A percentile compares a stretch with the other conserved stretches of the same genome.
Evolutionary conservation across 805 yeast genomes (phyloP).

Genomic region (Tetrapisispora nanseiensis): DNA sequence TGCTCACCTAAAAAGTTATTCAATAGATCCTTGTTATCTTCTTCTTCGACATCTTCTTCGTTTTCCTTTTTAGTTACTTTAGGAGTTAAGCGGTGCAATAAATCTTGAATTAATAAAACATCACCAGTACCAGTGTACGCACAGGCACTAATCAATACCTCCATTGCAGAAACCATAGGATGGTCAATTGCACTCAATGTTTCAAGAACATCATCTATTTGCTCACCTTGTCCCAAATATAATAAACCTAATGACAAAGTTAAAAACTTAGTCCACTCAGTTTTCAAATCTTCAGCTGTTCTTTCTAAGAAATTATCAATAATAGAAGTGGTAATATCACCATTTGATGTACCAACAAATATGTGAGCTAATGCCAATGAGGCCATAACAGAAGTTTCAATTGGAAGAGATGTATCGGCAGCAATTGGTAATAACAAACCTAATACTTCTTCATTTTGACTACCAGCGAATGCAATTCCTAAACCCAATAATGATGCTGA

Average conservation of each 20-base stretch:
- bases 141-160: slow-evolving; percentile 81
- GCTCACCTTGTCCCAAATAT: slow-evolving; percentile 89
- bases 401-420: slow-evolving; percentile 59
- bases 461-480: slow-evolving; percentile 92
- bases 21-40: slow-evolving; percentile 16
- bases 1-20: slow-evolving; percentile 28
- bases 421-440: slow-evolving; percentile 73
- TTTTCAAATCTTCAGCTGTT: slow-evolving; percentile 61
- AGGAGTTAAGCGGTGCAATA: slow-evolving; percentile 77
- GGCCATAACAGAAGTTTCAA: slow-evolving; percentile 77
- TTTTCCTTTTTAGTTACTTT: slow-evolving; percentile 46
- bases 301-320: slow-evolving; percentile 85
- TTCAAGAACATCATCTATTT: slow-evolving; percentile 87
- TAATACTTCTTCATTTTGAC: slow-evolving; percentile 75
- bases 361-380: slow-evolving; percentile 89
- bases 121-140: slow-evolving; percentile 98
- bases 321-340: slow-evolving; percentile 87
- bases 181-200: slow-evolving; percentile 92
- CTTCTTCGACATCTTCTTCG: slow-evolving; percentile 42
- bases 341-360: slow-evolving; percentile 91
- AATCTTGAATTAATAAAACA: slow-evolving; percentile 84
- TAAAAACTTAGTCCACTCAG: slow-evolving; percentile 83
- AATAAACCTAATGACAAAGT: slow-evolving; percentile 86
- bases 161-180: slow-evolving; percentile 81
- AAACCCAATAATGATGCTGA: slow-evolving; percentile 83